These are phyloP conservation scores for Sedum album DNA, from an alignment of 164 flowering plant species.

Conservation along the genomic window DNA sequence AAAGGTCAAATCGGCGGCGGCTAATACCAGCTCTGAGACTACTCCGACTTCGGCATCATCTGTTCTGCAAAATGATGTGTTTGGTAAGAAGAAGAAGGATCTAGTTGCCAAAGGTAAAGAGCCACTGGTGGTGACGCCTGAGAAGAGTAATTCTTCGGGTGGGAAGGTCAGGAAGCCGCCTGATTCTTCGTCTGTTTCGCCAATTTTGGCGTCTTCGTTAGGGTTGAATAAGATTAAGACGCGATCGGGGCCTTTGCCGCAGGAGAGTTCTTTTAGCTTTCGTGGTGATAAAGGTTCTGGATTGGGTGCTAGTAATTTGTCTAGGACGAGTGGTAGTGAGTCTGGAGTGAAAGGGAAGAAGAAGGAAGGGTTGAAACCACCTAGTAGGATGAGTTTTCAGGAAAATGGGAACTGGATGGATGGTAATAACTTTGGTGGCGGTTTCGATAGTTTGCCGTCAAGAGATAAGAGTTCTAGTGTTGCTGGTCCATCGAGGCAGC, in stretches of 20 bases:
- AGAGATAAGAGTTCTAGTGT: slow-evolving; percentile 53
- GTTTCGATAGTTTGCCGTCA: slow-evolving; percentile 16
- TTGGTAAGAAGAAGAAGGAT: slow-evolving; percentile 19
- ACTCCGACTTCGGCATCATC: neutral
- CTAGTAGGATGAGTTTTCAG: slow-evolving; percentile 38
- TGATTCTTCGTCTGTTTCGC: slow-evolving; percentile 42
- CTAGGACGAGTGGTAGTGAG: slow-evolving; percentile 27
- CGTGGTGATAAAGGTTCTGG: slow-evolving; percentile 38
- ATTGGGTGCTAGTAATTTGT: slow-evolving; percentile 65
- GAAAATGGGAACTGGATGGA: slow-evolving; percentile 25
- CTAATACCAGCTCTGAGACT: slow-evolving; percentile 15
- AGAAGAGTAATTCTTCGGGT: slow-evolving; percentile 10
- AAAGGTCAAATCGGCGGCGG: slow-evolving; percentile 45
- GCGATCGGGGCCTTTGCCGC: slow-evolving; percentile 92
- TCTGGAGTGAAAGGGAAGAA: slow-evolving; percentile 23
- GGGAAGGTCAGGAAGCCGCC: slow-evolving; percentile 10
- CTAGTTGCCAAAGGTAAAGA: neutral
- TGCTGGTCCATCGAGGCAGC: slow-evolving; percentile 29
- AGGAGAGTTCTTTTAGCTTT: slow-evolving; percentile 77
- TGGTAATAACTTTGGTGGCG: slow-evolving; percentile 3
- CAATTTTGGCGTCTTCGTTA: slow-evolving; percentile 74
- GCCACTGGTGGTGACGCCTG: slow-evolving; percentile 7
- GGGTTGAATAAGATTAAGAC: slow-evolving; percentile 91
- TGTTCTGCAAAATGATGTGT: neutral
- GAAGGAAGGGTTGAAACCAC: slow-evolving; percentile 17